These are phyloP conservation scores for Irpex rosettiformis DNA, from an alignment of 1,284 basidiomycete genomes.

Conservation along the genomic window DNA sequence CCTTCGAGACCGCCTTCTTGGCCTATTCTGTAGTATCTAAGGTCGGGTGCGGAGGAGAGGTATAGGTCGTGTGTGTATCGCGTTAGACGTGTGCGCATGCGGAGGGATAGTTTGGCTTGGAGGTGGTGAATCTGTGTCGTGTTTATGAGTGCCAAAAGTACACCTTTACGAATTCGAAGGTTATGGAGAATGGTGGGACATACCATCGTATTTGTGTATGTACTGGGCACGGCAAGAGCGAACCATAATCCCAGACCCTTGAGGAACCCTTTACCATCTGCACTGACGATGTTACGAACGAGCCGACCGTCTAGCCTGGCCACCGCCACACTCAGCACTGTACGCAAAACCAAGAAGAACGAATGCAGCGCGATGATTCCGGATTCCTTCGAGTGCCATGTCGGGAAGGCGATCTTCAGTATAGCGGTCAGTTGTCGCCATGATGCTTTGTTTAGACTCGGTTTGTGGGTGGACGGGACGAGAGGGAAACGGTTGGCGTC, in stretches of 20 bases:
- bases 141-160: not conserved
- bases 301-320: conserved; percentile 89
- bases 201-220: conserved; percentile 95
- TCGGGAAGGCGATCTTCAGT: conserved; percentile 74
- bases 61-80: conserved; percentile 94
- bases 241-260: conserved; percentile 64
- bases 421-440: conserved; percentile 78
- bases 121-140: conserved; percentile 78
- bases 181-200: conserved; percentile 11
- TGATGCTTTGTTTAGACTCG: conserved; percentile 79
- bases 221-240: conserved; percentile 85
- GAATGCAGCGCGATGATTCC: conserved; percentile 81
- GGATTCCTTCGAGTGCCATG: conserved; percentile 72
- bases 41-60: conserved; percentile 65
- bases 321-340: conserved; percentile 84
- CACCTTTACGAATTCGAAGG: not conserved
- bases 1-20: conserved; percentile 62
- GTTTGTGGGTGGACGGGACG: conserved; percentile 47
- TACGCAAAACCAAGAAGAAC: conserved; percentile 84
- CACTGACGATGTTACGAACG: too few species aligned
- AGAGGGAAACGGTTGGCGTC: conserved; percentile 56
- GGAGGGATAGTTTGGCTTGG: conserved; percentile 86
- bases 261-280: conserved; percentile 36
- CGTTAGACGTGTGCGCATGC: conserved; percentile 84
- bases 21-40: conserved; percentile 68